A percentile compares a stretch with the other conserved stretches of the same genome.
phyloP scores from a whole-genome alignment of 2,329 filamentous ascomycete species.

The Penicillium sp. region DNA sequence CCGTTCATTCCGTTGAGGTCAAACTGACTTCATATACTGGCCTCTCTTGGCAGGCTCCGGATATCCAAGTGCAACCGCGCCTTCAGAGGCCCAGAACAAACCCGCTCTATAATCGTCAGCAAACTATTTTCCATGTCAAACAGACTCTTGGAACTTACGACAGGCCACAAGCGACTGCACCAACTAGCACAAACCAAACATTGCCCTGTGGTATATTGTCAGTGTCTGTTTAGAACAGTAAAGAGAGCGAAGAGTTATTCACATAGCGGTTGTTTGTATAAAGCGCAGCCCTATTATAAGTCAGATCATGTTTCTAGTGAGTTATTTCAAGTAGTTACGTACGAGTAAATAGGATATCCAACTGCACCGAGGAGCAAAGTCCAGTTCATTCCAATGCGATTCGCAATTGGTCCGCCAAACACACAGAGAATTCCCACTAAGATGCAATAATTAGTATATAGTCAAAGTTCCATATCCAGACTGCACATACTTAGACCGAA shows the following conservation, averaged over 20 bases:
- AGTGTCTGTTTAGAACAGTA: background rate
- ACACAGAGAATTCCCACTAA: slow-evolving; percentile 46
- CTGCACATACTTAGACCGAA: slow-evolving; percentile 41
- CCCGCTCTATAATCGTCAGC: slow-evolving; percentile 35
- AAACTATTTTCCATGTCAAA: background rate
- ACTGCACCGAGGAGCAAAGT: slow-evolving; percentile 46
- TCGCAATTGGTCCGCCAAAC: slow-evolving; percentile 51
- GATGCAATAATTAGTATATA: slow-evolving; percentile 17
- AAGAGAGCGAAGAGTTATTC: background rate
- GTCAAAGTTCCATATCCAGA: background rate
- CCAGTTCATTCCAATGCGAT: slow-evolving; percentile 50
- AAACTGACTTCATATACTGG: slow-evolving; percentile 43
- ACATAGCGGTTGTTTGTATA: slow-evolving; percentile 44
- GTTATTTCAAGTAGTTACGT: background rate
- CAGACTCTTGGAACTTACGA: slow-evolving; percentile 26
- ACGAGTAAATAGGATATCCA: slow-evolving; percentile 51
- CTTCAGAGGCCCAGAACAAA: slow-evolving; percentile 54
- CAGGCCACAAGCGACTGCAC: slow-evolving; percentile 50
- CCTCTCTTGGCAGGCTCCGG: slow-evolving; percentile 50
- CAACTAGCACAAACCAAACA: slow-evolving; percentile 53
- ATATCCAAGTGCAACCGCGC: slow-evolving; percentile 52
- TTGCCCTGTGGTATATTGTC: slow-evolving; percentile 38
- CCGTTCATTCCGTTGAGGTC: background rate
- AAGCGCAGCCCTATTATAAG: slow-evolving; percentile 37
- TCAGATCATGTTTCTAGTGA: background rate